phyloP scores from a whole-genome alignment of 331 rosid species.

The Acacia concinna region DNA sequence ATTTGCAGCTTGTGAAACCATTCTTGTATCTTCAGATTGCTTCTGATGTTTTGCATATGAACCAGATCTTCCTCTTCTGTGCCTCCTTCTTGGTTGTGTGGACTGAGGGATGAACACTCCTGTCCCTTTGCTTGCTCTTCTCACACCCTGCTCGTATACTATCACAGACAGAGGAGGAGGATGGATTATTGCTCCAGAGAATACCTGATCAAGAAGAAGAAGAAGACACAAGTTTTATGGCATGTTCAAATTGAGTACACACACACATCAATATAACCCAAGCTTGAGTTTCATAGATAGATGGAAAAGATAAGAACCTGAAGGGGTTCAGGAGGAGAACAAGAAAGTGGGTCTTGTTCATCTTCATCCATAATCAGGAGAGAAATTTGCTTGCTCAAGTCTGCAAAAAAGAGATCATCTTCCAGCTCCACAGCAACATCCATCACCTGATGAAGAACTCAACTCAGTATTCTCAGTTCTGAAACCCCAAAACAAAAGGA shows the following conservation, averaged over 20 bases:
- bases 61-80: conserved; percentile 58
- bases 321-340: conserved; percentile 52
- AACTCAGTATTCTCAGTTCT: not conserved
- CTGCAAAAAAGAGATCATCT: conserved; percentile 85
- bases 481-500: not conserved
- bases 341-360: conserved; percentile 52
- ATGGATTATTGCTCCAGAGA: conserved; percentile 49
- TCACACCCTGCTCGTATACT: conserved; percentile 48
- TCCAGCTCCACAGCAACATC: conserved; percentile 70
- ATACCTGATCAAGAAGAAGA: conserved; percentile 45
- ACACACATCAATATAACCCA: not conserved
- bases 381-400: conserved; percentile 83
- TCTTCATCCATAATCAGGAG: conserved; percentile 92
- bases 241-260: not conserved
- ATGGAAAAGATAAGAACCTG: conserved; percentile 47
- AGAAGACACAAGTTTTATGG: not conserved
- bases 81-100: conserved; percentile 69
- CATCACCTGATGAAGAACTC: conserved; percentile 33
- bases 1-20: conserved; percentile 52
- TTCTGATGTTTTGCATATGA: conserved; percentile 56
- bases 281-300: not conserved
- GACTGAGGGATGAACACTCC: conserved; percentile 93
- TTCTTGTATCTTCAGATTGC: conserved; percentile 51
- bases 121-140: conserved; percentile 87
- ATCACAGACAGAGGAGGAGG: conserved; percentile 56